phyloP scores from a whole-genome alignment of 1,139 yeast genomes.

The Lodderomyces orthopsilosis region DNA sequence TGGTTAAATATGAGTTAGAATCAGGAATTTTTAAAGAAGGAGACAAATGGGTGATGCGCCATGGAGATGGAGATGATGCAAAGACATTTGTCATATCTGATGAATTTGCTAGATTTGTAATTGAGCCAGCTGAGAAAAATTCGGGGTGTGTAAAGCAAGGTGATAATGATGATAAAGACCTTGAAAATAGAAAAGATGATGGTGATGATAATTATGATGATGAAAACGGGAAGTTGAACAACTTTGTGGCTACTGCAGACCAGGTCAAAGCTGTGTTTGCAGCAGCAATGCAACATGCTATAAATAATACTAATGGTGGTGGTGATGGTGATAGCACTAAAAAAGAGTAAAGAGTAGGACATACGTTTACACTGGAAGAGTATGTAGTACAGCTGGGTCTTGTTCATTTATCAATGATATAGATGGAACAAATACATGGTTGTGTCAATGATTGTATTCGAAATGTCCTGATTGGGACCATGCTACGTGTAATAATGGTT shows the following conservation, averaged over 20 bases:
- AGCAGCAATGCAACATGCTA: not conserved
- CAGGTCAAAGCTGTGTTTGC: not conserved
- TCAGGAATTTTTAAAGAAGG: not conserved
- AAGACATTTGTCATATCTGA: not conserved
- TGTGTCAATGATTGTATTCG: not conserved
- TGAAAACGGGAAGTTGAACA: not conserved
- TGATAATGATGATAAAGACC: not conserved
- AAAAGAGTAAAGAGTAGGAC: not conserved
- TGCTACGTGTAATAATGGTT: not conserved
- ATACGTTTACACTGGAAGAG: not conserved
- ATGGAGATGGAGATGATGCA: not conserved
- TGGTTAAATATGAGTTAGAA: not conserved
- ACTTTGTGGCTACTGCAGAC: not conserved
- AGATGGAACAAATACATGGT: not conserved
- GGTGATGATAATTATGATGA: not conserved
- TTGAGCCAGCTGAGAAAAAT: not conserved
- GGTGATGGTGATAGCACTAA: not conserved
- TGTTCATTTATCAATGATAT: not conserved
- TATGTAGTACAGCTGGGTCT: not conserved
- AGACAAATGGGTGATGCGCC: not conserved
- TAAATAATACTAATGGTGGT: not conserved
- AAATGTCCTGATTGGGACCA: not conserved
- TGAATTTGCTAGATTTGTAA: not conserved
- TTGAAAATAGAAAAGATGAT: not conserved
- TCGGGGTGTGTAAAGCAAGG: not conserved